phyloP scores from a whole-genome alignment of 164 flowering plant species.

The Sedum album region DNA sequence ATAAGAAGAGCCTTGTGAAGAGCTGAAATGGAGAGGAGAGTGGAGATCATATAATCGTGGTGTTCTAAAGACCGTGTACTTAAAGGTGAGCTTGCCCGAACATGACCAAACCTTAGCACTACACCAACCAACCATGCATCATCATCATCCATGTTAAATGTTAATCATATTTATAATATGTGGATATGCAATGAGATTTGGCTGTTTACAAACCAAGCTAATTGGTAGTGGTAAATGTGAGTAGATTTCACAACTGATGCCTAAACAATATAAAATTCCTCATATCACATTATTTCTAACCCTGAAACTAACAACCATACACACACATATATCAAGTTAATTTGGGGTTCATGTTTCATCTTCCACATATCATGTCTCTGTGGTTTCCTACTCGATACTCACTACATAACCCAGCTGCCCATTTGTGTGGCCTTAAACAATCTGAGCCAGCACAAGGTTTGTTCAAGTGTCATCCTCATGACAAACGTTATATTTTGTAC shows the following conservation, averaged over 20 bases:
- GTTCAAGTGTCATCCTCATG: background rate
- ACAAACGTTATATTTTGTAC: background rate
- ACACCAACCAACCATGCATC: background rate
- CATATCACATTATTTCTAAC: too few relatives aligned
- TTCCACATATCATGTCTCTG: background rate
- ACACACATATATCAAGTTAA: too few relatives aligned
- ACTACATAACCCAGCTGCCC: background rate
- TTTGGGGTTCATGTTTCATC: background rate
- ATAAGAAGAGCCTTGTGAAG: too few relatives aligned
- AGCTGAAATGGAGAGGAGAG: background rate
- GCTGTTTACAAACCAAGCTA: too few relatives aligned
- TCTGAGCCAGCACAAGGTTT: background rate
- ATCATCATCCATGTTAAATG: background rate
- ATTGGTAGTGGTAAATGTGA: too few relatives aligned
- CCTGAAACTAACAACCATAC: too few relatives aligned
- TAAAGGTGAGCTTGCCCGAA: background rate
- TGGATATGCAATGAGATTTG: too few relatives aligned
- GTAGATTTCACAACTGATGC: too few relatives aligned
- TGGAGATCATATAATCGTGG: background rate
- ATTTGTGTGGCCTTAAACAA: background rate
- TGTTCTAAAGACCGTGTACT: background rate
- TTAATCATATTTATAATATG: too few relatives aligned
- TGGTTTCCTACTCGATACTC: background rate
- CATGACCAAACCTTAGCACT: background rate
- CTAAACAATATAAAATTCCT: too few relatives aligned